Percentiles rank a stretch among this genome's conserved stretches.
phyloP scores from a whole-genome alignment of 345 rosid genomes.

The Hibiscus tridactylites region DNA sequence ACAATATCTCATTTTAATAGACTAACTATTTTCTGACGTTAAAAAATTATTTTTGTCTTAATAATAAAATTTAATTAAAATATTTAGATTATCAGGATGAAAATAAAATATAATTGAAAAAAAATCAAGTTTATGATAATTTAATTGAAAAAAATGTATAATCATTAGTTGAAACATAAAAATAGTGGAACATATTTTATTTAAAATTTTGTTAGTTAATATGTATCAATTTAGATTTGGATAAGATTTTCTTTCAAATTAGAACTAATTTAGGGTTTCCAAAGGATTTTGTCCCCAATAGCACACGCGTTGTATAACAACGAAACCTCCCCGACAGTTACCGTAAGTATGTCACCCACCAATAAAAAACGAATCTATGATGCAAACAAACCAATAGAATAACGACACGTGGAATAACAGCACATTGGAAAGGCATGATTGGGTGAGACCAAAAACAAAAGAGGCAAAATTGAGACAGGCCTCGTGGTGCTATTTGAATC shows the following conservation, averaged over 20 bases:
- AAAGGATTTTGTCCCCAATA: background rate
- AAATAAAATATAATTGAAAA: no score
- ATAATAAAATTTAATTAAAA: no score
- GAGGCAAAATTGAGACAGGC: background rate
- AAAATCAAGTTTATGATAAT: no score
- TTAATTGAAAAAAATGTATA: no score
- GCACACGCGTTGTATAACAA: background rate
- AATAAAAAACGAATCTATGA: background rate
- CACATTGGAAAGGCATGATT: background rate
- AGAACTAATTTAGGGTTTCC: background rate
- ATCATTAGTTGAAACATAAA: no score
- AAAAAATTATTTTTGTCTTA: no score
- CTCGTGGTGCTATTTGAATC: slow-evolving; percentile 57
- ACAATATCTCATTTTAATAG: no score
- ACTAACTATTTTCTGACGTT: no score
- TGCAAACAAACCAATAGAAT: background rate
- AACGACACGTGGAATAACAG: background rate
- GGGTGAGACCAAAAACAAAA: background rate
- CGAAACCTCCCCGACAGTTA: background rate
- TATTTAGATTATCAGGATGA: no score
- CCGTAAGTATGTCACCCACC: background rate
- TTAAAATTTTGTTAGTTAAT: no score
- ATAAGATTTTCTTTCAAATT: background rate
- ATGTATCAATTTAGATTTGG: background rate
- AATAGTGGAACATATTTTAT: no score